Evolutionary conservation across 2,329 filamentous ascomycete species (phyloP).

Genomic region (Phyllosticta citribraziliensis): DNA sequence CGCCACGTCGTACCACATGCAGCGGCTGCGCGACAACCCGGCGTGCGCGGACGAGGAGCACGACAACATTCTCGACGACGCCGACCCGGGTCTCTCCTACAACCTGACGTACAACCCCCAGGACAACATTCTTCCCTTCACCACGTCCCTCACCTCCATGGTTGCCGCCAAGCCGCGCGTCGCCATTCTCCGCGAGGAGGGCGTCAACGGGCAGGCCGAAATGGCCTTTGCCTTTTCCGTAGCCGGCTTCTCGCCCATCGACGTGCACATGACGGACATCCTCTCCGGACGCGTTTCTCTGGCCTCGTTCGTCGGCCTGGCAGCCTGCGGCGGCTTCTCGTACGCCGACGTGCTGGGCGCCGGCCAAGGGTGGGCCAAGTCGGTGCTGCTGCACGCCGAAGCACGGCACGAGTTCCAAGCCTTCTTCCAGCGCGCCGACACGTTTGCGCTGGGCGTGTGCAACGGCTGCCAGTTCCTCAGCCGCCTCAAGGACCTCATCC

Average conservation of each 20-base stretch:
- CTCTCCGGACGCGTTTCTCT: slow-evolving; percentile 73
- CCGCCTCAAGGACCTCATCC: slow-evolving; percentile 72
- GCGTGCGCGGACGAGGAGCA: slow-evolving; percentile 78
- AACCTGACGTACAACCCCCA: slow-evolving; percentile 70
- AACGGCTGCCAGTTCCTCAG: slow-evolving; percentile 96
- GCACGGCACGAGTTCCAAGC: slow-evolving; percentile 66
- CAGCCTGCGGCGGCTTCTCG: slow-evolving; percentile 93
- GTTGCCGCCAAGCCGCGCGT: slow-evolving; percentile 63
- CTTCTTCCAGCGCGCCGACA: slow-evolving; percentile 83
- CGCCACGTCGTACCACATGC: slow-evolving; percentile 81
- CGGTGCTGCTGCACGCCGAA: slow-evolving; percentile 71
- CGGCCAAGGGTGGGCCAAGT: slow-evolving; percentile 94
- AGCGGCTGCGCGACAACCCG: slow-evolving; percentile 81
- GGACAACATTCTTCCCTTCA: slow-evolving; percentile 64
- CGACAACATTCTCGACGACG: slow-evolving; percentile 60
- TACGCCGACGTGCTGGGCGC: slow-evolving; percentile 89
- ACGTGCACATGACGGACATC: slow-evolving; percentile 93
- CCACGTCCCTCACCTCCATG: slow-evolving; percentile 49
- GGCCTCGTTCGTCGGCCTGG: slow-evolving; percentile 73
- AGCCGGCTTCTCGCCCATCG: slow-evolving; percentile 83
- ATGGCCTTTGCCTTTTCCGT: slow-evolving; percentile 94
- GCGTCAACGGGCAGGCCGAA: slow-evolving; percentile 91
- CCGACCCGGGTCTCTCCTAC: slow-evolving; percentile 76
- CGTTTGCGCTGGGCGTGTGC: slow-evolving; percentile 88
- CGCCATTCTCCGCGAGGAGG: slow-evolving; percentile 89